A percentile compares a stretch with the other conserved stretches of the same genome.
These are phyloP conservation scores for Penicillium paneum DNA, from an alignment of 2,329 filamentous ascomycete species.

Conservation along the genomic window DNA sequence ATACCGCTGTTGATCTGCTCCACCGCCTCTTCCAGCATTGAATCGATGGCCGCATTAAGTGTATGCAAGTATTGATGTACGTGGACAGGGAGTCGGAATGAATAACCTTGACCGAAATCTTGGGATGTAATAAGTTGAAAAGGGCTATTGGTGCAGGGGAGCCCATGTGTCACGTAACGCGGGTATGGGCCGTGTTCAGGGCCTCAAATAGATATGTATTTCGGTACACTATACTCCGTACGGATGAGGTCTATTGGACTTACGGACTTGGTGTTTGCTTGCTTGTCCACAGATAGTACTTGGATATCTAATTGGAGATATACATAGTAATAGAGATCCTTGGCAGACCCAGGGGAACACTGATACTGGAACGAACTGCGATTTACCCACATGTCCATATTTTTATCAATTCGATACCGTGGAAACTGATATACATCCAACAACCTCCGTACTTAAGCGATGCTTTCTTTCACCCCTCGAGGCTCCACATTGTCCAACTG, in stretches of 20 bases:
- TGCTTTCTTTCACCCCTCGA: background rate
- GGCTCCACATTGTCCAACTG: constrained; percentile 13
- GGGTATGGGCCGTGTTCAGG: background rate
- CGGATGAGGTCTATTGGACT: background rate
- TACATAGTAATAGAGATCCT: background rate
- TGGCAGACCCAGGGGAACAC: background rate
- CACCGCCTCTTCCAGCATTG: constrained; percentile 13
- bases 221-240: background rate
- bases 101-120: constrained; percentile 14
- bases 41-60: background rate
- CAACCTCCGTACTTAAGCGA: background rate
- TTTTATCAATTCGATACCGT: background rate
- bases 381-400: background rate
- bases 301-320: background rate
- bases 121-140: constrained; percentile 13
- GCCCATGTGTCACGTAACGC: constrained; percentile 1
- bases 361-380: background rate
- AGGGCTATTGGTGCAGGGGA: constrained; percentile 11
- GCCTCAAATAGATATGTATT: background rate
- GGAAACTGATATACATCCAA: background rate
- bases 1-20: background rate
- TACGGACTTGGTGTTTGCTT: background rate
- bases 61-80: background rate
- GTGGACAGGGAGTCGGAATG: background rate
- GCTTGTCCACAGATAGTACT: background rate